Percentiles rank a stretch among this genome's conserved stretches.
Evolutionary conservation across 371 early-diverging fungal genomes (phyloP).

Genomic region (Zychaea mexicana): DNA sequence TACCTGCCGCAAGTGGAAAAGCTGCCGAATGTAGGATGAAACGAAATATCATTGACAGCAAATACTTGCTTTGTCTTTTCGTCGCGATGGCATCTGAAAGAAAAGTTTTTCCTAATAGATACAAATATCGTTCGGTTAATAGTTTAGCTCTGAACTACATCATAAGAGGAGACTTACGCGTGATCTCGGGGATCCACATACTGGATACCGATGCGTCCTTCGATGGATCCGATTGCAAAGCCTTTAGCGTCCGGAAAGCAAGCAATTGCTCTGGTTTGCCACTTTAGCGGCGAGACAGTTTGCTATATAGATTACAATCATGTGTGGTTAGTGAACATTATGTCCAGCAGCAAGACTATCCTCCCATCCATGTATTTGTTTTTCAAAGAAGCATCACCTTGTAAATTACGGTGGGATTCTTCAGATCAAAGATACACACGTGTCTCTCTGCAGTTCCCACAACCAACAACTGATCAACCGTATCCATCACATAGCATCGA

Average conservation of each 20-base stretch:
- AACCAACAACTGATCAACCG: constrained; percentile 45
- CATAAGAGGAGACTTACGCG: constrained; percentile 36
- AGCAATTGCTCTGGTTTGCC: constrained; percentile 79
- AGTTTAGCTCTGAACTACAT: neutral
- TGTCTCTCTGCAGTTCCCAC: constrained; percentile 62
- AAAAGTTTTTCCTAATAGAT: constrained; percentile 65
- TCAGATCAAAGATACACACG: constrained; percentile 78
- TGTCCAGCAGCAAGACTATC: too few species aligned
- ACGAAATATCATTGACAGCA: constrained; percentile 80
- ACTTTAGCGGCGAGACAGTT: constrained; percentile 58
- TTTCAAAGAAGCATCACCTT: constrained; percentile 33
- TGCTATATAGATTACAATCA: constrained; percentile 9
- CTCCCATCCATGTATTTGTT: constrained; percentile 13
- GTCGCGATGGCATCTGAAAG: constrained; percentile 93
- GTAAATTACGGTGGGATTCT: constrained; percentile 73
- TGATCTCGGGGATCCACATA: constrained; percentile 79
- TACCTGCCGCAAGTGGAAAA: constrained; percentile 80
- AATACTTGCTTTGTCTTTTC: constrained; percentile 58
- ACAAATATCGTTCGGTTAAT: constrained; percentile 1
- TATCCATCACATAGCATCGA: constrained; percentile 91
- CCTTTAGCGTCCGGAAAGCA: constrained; percentile 80
- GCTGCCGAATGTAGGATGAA: constrained; percentile 84
- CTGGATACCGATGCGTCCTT: constrained; percentile 90
- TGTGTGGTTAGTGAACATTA: neutral
- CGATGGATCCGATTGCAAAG: constrained; percentile 86